Conservation (phyloP, 352 stramenopile species). For the Globisporangium rhizosaccharum region DNA sequence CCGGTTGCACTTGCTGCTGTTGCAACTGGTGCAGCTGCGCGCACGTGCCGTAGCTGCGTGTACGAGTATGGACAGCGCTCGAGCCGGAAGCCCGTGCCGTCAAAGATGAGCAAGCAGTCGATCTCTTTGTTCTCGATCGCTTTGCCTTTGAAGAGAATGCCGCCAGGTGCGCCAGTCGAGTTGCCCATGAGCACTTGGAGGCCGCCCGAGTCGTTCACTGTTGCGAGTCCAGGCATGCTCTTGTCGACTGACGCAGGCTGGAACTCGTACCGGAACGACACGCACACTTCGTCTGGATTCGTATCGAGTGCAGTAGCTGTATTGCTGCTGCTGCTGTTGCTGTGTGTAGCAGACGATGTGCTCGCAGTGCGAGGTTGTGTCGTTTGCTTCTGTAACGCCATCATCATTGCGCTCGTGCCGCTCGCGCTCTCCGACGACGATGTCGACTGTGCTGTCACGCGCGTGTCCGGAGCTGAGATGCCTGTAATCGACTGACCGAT, state of each 20-base stretch:
- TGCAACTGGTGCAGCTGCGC: slow-evolving; percentile 14
- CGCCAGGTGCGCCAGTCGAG: slow-evolving; percentile 39
- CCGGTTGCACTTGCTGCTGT: neutral
- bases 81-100: slow-evolving; percentile 56
- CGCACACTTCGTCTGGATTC: slow-evolving; percentile 25
- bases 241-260: slow-evolving; percentile 76
- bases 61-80: slow-evolving; percentile 66
- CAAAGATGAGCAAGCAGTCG: slow-evolving; percentile 80
- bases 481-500: slow-evolving; percentile 40
- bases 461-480: neutral
- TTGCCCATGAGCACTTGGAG: slow-evolving; percentile 66
- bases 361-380: neutral
- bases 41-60: slow-evolving; percentile 72
- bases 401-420: slow-evolving; percentile 6
- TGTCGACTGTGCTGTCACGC: neutral
- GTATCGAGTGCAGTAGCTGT: neutral
- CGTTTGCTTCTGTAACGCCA: neutral
- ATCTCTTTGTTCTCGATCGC: slow-evolving; percentile 71
- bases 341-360: neutral
- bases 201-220: slow-evolving; percentile 45
- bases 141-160: slow-evolving; percentile 80
- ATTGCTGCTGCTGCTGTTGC: neutral
- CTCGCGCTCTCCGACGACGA: slow-evolving; percentile 2
- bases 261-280: slow-evolving; percentile 81
- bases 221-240: slow-evolving; percentile 54